Conservation (phyloP, 768 basidiomycete genomes). For the Paxillus ammoniavirescens region DNA sequence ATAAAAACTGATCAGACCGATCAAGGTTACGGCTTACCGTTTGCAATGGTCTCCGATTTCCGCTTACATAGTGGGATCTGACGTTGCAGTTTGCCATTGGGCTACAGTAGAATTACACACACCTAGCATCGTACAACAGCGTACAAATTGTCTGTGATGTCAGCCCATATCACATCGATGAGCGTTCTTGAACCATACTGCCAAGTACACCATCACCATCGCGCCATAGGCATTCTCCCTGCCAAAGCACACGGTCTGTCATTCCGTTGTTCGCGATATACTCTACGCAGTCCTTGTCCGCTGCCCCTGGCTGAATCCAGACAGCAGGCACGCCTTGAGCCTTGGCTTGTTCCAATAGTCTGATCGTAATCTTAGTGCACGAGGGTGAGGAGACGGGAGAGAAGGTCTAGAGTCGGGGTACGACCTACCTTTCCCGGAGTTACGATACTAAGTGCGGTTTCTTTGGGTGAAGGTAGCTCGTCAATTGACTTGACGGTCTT, state of each 20-base stretch:
- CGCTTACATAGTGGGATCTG: slow-evolving; percentile 23
- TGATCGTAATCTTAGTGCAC: slow-evolving; percentile 61
- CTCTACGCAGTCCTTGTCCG: slow-evolving; percentile 57
- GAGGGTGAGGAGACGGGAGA: background rate
- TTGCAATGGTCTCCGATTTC: slow-evolving; percentile 44
- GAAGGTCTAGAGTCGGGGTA: background rate
- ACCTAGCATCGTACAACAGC: too few relatives aligned
- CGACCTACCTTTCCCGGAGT: slow-evolving; percentile 65
- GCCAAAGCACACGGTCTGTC: slow-evolving; percentile 67
- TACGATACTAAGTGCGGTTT: slow-evolving; percentile 77
- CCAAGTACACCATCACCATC: slow-evolving; percentile 61
- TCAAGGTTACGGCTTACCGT: too few relatives aligned
- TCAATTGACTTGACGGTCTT: slow-evolving; percentile 52
- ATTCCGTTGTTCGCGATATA: slow-evolving; percentile 69
- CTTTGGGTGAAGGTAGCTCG: slow-evolving; percentile 55
- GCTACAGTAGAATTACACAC: slow-evolving; percentile 21
- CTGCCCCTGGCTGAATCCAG: slow-evolving; percentile 91
- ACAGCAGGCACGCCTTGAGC: slow-evolving; percentile 69
- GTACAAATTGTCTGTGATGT: background rate
- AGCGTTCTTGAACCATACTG: slow-evolving; percentile 20
- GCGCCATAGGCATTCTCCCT: slow-evolving; percentile 81
- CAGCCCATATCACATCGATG: slow-evolving; percentile 13
- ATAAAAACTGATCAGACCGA: too few relatives aligned
- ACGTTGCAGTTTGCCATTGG: too few relatives aligned
- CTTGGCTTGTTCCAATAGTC: slow-evolving; percentile 63